phyloP scores from a whole-genome alignment of 345 rosid genomes.

The Lumnitzera racemosa region DNA sequence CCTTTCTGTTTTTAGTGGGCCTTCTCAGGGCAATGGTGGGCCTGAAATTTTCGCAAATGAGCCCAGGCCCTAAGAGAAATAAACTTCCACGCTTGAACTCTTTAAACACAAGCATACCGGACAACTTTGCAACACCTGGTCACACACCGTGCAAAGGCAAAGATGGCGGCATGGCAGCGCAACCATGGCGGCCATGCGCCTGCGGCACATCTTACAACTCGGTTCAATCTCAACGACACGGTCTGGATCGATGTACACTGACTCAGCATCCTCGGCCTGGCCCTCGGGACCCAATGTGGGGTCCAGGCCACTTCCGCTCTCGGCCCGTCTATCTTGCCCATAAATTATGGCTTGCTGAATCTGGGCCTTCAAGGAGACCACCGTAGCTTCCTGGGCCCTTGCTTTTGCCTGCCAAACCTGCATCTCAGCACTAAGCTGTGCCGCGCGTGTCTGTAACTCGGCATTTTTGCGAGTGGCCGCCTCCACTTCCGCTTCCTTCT shows the following conservation, averaged over 20 bases:
- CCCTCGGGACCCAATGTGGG: background rate
- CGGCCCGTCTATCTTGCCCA: slow-evolving; percentile 67
- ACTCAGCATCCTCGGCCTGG: slow-evolving; percentile 8
- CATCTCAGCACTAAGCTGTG: slow-evolving; percentile 54
- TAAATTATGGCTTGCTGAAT: slow-evolving; percentile 54
- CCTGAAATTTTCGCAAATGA: no score
- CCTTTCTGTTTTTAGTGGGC: no score
- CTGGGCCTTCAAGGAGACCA: slow-evolving; percentile 48
- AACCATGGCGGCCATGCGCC: background rate
- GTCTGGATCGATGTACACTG: slow-evolving; percentile 9
- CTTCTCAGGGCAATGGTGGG: no score
- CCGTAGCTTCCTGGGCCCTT: slow-evolving; percentile 58
- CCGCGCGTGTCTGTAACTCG: slow-evolving; percentile 71
- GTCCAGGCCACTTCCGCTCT: background rate
- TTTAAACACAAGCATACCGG: slow-evolving; percentile 75
- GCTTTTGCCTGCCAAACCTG: slow-evolving; percentile 78
- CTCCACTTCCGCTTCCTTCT: slow-evolving; percentile 67
- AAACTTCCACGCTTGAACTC: slow-evolving; percentile 69
- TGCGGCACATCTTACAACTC: slow-evolving; percentile 4
- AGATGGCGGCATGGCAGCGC: slow-evolving; percentile 11
- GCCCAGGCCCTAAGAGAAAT: background rate
- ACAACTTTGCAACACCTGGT: slow-evolving; percentile 68
- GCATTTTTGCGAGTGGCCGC: slow-evolving; percentile 50
- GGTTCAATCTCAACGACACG: background rate
- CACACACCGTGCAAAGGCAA: slow-evolving; percentile 48